Conservation (phyloP, 805 yeast genomes). For the Wickerhamiella cacticola region DNA sequence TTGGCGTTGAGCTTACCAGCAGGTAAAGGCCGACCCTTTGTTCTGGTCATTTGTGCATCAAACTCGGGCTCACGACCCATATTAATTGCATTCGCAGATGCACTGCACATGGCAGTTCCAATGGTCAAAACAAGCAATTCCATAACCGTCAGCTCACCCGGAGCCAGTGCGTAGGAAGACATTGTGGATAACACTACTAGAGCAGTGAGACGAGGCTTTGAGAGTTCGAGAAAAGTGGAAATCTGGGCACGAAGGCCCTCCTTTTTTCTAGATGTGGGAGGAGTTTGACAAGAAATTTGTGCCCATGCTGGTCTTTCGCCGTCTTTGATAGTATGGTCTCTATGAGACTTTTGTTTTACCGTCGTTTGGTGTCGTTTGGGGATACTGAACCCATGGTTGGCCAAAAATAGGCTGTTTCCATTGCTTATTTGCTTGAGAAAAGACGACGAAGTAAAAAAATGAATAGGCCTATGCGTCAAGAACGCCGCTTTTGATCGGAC, state of each 20-base stretch:
- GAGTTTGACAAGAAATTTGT: conserved; percentile 8
- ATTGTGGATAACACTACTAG: conserved; percentile 83
- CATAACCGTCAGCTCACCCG: conserved; percentile 60
- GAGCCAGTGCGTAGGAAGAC: conserved; percentile 87
- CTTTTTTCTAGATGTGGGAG: background rate
- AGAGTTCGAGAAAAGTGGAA: conserved; percentile 40
- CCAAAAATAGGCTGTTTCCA: background rate
- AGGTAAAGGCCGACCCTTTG: conserved; percentile 82
- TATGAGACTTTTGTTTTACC: background rate
- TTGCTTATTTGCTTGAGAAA: background rate
- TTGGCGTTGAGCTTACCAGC: conserved; percentile 60
- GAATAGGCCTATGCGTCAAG: background rate
- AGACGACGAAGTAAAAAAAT: conserved; percentile 4
- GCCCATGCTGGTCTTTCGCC: conserved; percentile 8
- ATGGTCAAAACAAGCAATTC: conserved; percentile 60
- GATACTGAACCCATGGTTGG: conserved; percentile 5
- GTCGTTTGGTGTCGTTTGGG: background rate
- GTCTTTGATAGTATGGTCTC: background rate
- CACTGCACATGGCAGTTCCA: conserved; percentile 82
- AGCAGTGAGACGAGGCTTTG: conserved; percentile 81
- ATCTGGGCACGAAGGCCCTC: background rate
- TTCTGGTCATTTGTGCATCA: conserved; percentile 78
- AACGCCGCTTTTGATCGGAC: background rate
- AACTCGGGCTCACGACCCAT: conserved; percentile 93
- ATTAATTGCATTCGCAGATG: conserved; percentile 92